phyloP scores from a whole-genome alignment of 1,284 basidiomycete genomes.

The Puccinia hordei region DNA sequence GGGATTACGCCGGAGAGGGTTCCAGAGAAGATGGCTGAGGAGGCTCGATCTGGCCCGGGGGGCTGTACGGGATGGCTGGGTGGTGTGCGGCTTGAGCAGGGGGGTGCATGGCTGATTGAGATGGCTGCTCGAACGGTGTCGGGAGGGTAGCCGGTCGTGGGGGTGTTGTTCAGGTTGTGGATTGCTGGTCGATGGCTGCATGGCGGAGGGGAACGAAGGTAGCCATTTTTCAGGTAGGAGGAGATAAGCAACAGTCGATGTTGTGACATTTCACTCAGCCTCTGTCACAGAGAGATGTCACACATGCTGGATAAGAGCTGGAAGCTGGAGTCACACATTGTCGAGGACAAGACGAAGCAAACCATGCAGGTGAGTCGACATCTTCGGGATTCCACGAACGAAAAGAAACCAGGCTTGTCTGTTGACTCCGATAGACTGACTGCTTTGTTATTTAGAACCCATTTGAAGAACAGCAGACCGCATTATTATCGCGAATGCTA shows the following conservation, averaged over 20 bases:
- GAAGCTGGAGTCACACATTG: too few relatives aligned
- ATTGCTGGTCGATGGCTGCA: too few relatives aligned
- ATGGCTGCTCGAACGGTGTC: neutral
- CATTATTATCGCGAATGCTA: slow-evolving; percentile 52
- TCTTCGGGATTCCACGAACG: neutral
- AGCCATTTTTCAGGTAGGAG: too few relatives aligned
- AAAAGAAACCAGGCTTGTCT: neutral
- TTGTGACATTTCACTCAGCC: too few relatives aligned
- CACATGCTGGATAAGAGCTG: too few relatives aligned
- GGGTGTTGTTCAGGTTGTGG: neutral
- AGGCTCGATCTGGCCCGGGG: neutral
- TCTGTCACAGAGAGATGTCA: too few relatives aligned
- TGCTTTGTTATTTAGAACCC: slow-evolving; percentile 51
- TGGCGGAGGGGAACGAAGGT: too few relatives aligned
- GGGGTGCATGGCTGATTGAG: neutral
- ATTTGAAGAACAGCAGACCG: slow-evolving; percentile 53
- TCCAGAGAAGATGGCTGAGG: neutral
- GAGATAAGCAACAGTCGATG: too few relatives aligned
- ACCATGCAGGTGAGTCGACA: slow-evolving; percentile 12
- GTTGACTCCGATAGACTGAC: neutral
- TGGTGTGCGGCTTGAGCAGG: neutral
- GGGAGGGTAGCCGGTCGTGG: neutral
- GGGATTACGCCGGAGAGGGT: neutral
- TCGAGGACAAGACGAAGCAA: neutral
- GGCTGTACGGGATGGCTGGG: neutral